Conservation (phyloP, 75 land plant species). For the Gnetum montanum region DNA sequence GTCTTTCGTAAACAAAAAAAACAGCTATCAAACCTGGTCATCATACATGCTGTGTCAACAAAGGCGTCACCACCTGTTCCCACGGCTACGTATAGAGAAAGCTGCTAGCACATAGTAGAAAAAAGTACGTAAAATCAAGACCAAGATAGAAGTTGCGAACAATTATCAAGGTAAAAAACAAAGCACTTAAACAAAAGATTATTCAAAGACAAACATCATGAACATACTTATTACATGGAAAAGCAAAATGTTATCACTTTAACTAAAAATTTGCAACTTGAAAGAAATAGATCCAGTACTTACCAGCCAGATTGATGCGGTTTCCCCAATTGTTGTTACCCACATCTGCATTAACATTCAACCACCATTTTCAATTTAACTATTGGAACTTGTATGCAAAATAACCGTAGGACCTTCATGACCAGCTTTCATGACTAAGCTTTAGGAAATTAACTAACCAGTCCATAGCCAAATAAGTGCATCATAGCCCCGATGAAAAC, state of each 20-base stretch:
- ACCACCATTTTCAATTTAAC: background rate
- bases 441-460: conserved; percentile 6
- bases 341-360: conserved; percentile 14
- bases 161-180: too few species aligned
- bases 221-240: too few species aligned
- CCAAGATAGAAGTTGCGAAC: background rate
- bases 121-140: background rate
- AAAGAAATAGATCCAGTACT: background rate
- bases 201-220: too few species aligned
- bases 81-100: conserved; percentile 23
- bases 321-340: conserved; percentile 12
- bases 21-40: conserved; percentile 21
- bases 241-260: too few species aligned
- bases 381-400: background rate
- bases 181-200: too few species aligned
- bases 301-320: conserved; percentile 6
- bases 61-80: conserved; percentile 35
- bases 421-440: background rate
- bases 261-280: too few species aligned
- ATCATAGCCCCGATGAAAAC: conserved; percentile 23
- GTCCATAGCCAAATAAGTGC: conserved; percentile 28
- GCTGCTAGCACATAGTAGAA: too few species aligned
- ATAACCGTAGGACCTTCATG: background rate
- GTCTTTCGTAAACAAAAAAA: background rate
- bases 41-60: conserved; percentile 37